A percentile compares a stretch with the other conserved stretches of the same genome.
Conservation (phyloP, 2,329 filamentous ascomycete species). For the Colletotrichum kahawae region DNA sequence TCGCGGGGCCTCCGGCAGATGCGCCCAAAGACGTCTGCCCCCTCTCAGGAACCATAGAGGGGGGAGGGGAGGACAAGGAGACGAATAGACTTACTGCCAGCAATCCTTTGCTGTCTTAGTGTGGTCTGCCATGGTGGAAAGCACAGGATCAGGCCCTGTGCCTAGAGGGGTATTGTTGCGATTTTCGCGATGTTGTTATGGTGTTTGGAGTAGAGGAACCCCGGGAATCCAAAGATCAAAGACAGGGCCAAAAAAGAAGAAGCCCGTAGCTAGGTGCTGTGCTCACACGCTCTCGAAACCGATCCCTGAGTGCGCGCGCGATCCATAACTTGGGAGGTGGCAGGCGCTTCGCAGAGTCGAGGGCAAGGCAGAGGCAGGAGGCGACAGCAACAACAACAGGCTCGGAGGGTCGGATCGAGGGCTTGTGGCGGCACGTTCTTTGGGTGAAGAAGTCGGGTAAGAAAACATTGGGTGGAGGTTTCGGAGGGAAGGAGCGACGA, state of each 20-base stretch:
- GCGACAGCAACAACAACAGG: not conserved
- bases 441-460: conserved; percentile 14
- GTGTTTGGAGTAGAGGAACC: conserved; percentile 11
- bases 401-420: conserved; percentile 8
- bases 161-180: conserved; percentile 3
- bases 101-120: conserved; percentile 35
- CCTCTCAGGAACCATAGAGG: not conserved
- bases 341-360: conserved; percentile 1
- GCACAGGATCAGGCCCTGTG: not conserved
- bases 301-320: conserved; percentile 27
- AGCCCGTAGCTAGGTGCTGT: conserved; percentile 29
- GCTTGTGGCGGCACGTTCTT: conserved; percentile 21
- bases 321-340: conserved; percentile 35
- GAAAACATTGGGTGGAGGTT: conserved; percentile 22
- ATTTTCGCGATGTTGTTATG: conserved; percentile 12
- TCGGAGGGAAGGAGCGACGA: conserved; percentile 13
- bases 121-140: conserved; percentile 10
- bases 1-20: not conserved
- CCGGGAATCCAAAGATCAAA: conserved; percentile 5
- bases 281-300: conserved; percentile 33
- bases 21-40: not conserved
- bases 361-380: not conserved
- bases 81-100: conserved; percentile 41
- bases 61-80: not conserved
- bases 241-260: conserved; percentile 1